Percentiles rank a stretch among this genome's conserved stretches.
These are phyloP conservation scores for Schizothecium vesticola DNA, from an alignment of 495 filamentous ascomycete genomes.

Conservation along the genomic window DNA sequence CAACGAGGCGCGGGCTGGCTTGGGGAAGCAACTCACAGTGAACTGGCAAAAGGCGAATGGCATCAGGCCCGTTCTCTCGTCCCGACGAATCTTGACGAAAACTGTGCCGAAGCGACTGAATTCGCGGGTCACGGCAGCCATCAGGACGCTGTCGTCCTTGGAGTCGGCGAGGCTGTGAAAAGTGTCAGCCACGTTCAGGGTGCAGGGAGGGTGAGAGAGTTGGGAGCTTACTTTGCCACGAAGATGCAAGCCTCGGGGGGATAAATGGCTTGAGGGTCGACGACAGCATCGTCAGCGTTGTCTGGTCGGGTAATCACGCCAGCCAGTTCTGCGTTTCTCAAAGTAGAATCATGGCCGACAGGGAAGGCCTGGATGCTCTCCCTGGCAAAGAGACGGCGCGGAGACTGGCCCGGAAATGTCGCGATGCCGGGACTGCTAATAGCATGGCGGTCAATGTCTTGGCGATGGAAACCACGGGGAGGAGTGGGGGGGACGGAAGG, in stretches of 20 bases:
- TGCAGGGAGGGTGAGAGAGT: neutral
- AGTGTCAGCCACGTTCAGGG: neutral
- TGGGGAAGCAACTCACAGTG: slow-evolving; percentile 38
- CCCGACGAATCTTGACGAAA: slow-evolving; percentile 60
- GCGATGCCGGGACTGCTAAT: neutral
- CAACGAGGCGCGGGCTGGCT: neutral
- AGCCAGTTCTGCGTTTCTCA: neutral
- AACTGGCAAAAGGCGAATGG: slow-evolving; percentile 61
- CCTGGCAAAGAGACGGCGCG: neutral
- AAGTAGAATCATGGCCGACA: neutral
- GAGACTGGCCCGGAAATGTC: neutral
- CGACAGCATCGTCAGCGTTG: neutral
- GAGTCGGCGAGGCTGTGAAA: slow-evolving; percentile 35
- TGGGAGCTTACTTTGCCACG: slow-evolving; percentile 55
- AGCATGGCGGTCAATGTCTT: neutral
- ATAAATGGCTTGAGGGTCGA: slow-evolving; percentile 53
- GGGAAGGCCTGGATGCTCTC: neutral
- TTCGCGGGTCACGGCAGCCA: slow-evolving; percentile 45
- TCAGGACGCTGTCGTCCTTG: slow-evolving; percentile 45
- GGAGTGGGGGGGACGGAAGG: neutral
- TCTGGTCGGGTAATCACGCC: neutral
- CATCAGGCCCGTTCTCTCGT: slow-evolving; percentile 42
- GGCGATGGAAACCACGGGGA: neutral
- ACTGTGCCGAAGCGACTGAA: slow-evolving; percentile 51
- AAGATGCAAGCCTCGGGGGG: slow-evolving; percentile 55